These are phyloP conservation scores for Eurotiales sp. DNA, from an alignment of 2,329 filamentous ascomycete genomes.

Conservation along the genomic window DNA sequence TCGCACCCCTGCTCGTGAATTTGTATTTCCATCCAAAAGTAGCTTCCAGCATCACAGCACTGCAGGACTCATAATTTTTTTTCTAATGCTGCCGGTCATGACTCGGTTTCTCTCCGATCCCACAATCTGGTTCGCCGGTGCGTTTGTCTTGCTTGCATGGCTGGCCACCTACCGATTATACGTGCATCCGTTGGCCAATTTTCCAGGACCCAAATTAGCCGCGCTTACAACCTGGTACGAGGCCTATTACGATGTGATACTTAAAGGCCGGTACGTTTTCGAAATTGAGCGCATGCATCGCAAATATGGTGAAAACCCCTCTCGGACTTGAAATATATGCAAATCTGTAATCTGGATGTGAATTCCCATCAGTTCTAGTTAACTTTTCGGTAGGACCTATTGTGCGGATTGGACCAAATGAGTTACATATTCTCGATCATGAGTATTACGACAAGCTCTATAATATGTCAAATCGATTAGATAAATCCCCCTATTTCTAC, in stretches of 20 bases:
- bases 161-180: conserved; percentile 19
- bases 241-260: conserved; percentile 22
- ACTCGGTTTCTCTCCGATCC: neutral
- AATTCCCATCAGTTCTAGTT: neutral
- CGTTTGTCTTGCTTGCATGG: conserved; percentile 1
- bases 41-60: no score
- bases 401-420: conserved; percentile 21
- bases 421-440: conserved; percentile 19
- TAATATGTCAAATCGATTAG: conserved; percentile 17
- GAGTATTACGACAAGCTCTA: conserved; percentile 19
- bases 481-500: conserved; percentile 22
- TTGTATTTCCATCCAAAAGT: no score
- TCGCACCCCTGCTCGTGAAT: no score
- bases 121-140: neutral
- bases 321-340: neutral
- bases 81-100: no score
- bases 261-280: conserved; percentile 25
- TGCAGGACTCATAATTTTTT: no score
- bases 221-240: conserved; percentile 21
- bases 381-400: conserved; percentile 17
- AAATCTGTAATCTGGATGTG: neutral
- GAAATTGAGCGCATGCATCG: conserved; percentile 29
- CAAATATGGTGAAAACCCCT: conserved; percentile 24
- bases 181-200: conserved; percentile 20
- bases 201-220: conserved; percentile 21